Evolutionary conservation across 2,329 filamentous ascomycete genomes (phyloP).

Genomic region (Exophiala lecanii-corni): DNA sequence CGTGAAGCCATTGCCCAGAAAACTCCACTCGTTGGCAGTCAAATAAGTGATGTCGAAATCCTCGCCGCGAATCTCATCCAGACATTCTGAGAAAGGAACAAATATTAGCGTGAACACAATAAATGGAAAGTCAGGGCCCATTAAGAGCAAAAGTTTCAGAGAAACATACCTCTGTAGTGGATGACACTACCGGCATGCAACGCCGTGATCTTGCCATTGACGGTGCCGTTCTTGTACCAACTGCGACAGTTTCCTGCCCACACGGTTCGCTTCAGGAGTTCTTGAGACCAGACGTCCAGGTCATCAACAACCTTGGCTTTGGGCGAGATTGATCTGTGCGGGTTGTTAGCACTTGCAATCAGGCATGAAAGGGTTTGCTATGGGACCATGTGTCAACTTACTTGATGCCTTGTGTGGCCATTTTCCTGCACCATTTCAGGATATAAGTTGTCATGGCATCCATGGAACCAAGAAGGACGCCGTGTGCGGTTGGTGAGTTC

Average conservation of each 20-base stretch:
- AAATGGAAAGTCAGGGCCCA: too few species aligned
- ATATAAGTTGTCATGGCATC: slow-evolving; percentile 42
- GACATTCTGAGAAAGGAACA: slow-evolving; percentile 10
- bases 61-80: slow-evolving; percentile 33
- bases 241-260: slow-evolving; percentile 7
- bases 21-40: slow-evolving; percentile 36
- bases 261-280: slow-evolving; percentile 28
- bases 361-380: background rate
- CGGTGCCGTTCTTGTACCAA: slow-evolving; percentile 26
- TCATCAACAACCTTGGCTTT: slow-evolving; percentile 45
- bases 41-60: slow-evolving; percentile 38
- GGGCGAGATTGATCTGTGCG: slow-evolving; percentile 24
- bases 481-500: slow-evolving; percentile 4
- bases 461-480: slow-evolving; percentile 7
- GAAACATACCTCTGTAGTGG: slow-evolving; percentile 6
- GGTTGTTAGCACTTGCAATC: too few species aligned
- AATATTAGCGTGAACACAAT: too few species aligned
- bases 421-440: slow-evolving; percentile 43
- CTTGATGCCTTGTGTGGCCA: slow-evolving; percentile 38
- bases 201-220: slow-evolving; percentile 44
- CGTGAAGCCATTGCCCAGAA: slow-evolving; percentile 39
- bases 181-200: slow-evolving; percentile 39
- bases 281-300: slow-evolving; percentile 45
- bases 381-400: background rate
- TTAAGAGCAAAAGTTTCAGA: too few species aligned